Conservation (phyloP, 2,329 filamentous ascomycete genomes). For the Fusarium sp. region DNA sequence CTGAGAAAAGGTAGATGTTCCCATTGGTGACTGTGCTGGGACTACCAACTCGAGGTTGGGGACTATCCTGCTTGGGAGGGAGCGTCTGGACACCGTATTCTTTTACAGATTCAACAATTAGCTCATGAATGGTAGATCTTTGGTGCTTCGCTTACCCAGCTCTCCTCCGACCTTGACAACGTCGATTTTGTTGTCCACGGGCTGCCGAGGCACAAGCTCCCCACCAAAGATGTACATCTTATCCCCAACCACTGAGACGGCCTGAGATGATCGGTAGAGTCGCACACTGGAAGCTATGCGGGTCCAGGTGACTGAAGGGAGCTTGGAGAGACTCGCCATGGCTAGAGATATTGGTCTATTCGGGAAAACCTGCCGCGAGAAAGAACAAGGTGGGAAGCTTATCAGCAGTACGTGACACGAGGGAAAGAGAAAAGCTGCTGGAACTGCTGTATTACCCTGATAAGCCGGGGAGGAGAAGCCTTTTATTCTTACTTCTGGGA, state of each 20-base stretch:
- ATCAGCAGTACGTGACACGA: not conserved
- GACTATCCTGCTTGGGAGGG: slow-evolving; percentile 44
- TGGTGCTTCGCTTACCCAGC: not conserved
- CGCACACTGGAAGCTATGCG: slow-evolving; percentile 41
- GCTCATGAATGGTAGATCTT: too few relatives aligned
- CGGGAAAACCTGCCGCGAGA: not conserved
- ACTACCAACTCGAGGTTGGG: slow-evolving; percentile 67
- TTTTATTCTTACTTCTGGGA: not conserved
- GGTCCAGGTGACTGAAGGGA: slow-evolving; percentile 36
- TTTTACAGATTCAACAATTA: not conserved
- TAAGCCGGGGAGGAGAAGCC: not conserved
- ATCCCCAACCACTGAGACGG: slow-evolving; percentile 54
- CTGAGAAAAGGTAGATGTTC: slow-evolving; percentile 71
- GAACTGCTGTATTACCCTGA: not conserved
- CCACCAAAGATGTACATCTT: slow-evolving; percentile 63
- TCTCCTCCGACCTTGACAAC: slow-evolving; percentile 47
- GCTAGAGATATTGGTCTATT: not conserved
- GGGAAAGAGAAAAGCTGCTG: not conserved
- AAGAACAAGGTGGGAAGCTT: not conserved
- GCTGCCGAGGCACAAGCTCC: slow-evolving; percentile 62
- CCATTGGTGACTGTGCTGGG: slow-evolving; percentile 59
- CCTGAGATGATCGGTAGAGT: slow-evolving; percentile 64
- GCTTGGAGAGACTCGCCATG: not conserved
- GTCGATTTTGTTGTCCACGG: slow-evolving; percentile 62
- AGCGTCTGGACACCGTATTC: slow-evolving; percentile 32